These are phyloP conservation scores for Nothophytophthora sp. DNA, from an alignment of 352 stramenopile genomes.

Conservation along the genomic window DNA sequence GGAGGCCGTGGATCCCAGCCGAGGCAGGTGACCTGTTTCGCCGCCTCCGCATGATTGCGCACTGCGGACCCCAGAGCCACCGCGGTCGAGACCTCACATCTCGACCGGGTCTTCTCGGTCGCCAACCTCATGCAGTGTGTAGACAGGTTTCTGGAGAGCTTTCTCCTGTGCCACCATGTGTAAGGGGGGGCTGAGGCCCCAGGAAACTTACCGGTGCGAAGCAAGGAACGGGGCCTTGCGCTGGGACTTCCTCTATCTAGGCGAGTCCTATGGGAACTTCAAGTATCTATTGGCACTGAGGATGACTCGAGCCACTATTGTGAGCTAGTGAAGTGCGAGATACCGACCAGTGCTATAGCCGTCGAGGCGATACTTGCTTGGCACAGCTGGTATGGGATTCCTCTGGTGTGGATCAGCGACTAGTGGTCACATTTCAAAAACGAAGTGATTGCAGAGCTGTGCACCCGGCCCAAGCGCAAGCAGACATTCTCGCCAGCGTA, in stretches of 20 bases:
- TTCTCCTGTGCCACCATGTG: conserved; percentile 10
- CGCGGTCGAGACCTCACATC: conserved; percentile 1
- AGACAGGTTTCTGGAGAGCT: conserved; percentile 7
- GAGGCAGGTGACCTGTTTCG: not conserved
- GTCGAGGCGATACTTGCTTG: conserved; percentile 27
- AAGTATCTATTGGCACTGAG: conserved; percentile 31
- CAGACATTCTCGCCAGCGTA: conserved; percentile 31
- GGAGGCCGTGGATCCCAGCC: not conserved
- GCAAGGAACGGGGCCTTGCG: conserved; percentile 17
- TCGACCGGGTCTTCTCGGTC: conserved; percentile 4
- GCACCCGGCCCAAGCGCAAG: conserved; percentile 14
- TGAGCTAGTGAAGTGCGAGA: conserved; percentile 25
- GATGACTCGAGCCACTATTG: conserved; percentile 28
- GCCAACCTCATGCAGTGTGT: conserved; percentile 4
- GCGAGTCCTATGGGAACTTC: conserved; percentile 12
- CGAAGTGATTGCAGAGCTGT: conserved; percentile 21
- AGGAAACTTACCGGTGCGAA: conserved; percentile 8
- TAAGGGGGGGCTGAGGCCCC: conserved; percentile 6
- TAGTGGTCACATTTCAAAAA: conserved; percentile 33
- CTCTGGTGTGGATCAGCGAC: conserved; percentile 32
- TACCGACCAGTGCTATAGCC: conserved; percentile 12
- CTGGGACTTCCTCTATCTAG: conserved; percentile 33
- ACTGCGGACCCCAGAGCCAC: conserved; percentile 5
- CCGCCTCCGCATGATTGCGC: conserved; percentile 9
- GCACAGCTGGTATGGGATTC: conserved; percentile 26